Evolutionary conservation across 2,329 filamentous ascomycete species (phyloP), one percentile per base, ranked within the genome.

Genomic region (Madurella fahalii): DNA sequence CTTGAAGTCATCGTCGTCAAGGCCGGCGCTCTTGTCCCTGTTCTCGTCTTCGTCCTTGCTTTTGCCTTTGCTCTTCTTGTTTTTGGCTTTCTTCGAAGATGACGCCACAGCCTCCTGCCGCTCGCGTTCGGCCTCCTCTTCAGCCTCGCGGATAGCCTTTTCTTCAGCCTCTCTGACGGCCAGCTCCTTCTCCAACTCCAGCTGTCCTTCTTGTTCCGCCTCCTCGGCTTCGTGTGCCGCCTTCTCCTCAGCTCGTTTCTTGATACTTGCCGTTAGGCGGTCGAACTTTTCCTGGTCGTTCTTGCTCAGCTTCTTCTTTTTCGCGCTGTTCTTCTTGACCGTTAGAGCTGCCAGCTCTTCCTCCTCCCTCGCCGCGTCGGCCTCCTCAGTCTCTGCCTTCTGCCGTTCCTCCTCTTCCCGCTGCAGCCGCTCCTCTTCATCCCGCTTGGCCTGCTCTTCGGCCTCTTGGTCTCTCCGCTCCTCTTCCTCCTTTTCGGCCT

Each of bases 311-410:
- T 70, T 78, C 32, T 60, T 61, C 64, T 77, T 82, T 60, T 75
- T 77, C 1, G 71, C 70, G 61, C 79, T 81, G 62, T 80, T 82
- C 61, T 78, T 80, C 63, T 80, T 82, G 20, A 71, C 69, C 42
- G 74, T 75, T 4, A 78, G 66, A 4, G 66, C 63, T 13, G 66
- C 71, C 12, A 77, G 65, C 54, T 77, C 71, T 11, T 67, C 65
- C 55, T 75, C 70, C 44, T 64, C 63, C 16, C 55, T 45, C 8
- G 49, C 50, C 11, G 57, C 60, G 17, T 52, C 52, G 5, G 54
- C 56, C 8, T 59, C 61, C 42, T 64, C 62, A n/a, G 56, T 54
- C 47, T 31, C 47, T 25, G 41, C 53, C 30, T 37, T 44, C 9
- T 44, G 40, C n/a, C 13, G 32, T 18, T 50, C 52, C 30, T 56